Evolutionary conservation across 148 eudicot genomes (phyloP), one percentile per base, ranked within the genome.

Genomic region (Camellia lanceoleosa): DNA sequence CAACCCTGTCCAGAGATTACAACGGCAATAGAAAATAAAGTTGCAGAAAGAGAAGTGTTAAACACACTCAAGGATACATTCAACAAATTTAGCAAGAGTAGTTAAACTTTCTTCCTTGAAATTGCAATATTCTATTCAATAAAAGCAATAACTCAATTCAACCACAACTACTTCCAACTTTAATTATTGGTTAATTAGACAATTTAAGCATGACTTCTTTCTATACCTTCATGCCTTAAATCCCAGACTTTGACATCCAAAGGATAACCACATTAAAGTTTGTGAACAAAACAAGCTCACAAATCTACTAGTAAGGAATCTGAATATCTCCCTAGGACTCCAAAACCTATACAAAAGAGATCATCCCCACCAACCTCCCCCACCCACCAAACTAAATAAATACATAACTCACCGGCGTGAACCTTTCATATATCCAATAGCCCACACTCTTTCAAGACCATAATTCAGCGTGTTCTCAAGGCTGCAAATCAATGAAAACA

Each of bases 381-480:
- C 16, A 58, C 38, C n/a, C 20, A 49, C 74, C 9, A 5, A 46
- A 47, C n/a, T 46, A 70, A 18, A 61, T 49, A 47, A 14, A 47
- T 15, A 47, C 0, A 16, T 44, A 44, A 70, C 90, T 83, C 88
- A 92, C 97, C 95, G 82, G 15, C 94, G 94, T 59, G 97, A 94
- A 81, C 97, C 84, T 86, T 91, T 92, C 86, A 94, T 89, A 87
- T 82, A 91, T 81, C 97, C 98, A 78, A 92, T 83, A 82, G 97
- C 92, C 98, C 98, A 94, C 81, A 94, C 97, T 85, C 97, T 91
- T 89, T 91, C 97, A 68, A 94, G 92, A 44, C 94, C 95, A 84
- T 92, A 94, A 65, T 92, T 94, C 77, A 91, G 84, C 44, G 98
- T 91, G 87, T 92, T 94, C 79, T 94, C 97, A 70, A 94, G 98